Conservation (phyloP, 2,329 filamentous ascomycete genomes). For the Botrytis deweyae region DNA sequence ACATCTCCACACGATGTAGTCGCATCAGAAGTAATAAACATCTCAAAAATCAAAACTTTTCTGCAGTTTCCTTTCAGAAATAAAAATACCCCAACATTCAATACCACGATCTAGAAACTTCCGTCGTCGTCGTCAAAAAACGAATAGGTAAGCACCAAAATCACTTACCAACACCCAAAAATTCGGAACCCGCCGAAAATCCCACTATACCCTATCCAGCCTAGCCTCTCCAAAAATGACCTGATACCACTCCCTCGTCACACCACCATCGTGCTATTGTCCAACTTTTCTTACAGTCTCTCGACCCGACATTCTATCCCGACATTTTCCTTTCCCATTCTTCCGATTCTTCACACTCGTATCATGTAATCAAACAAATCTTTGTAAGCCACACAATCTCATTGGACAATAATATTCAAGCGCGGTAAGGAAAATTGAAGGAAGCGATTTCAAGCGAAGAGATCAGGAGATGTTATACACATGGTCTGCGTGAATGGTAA, state of each 20-base stretch:
- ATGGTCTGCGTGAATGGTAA: rapidly evolving
- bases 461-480: conserved; percentile 1
- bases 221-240: background rate
- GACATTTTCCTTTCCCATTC: background rate
- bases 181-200: background rate
- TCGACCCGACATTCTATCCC: background rate
- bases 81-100: background rate
- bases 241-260: background rate
- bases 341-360: background rate
- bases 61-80: background rate
- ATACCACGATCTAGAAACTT: background rate
- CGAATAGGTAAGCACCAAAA: background rate
- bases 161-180: background rate
- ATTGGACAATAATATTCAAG: background rate
- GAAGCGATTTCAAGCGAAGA: background rate
- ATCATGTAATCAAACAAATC: background rate
- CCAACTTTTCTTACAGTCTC: background rate
- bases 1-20: background rate
- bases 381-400: background rate
- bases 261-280: background rate
- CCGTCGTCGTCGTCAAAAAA: background rate
- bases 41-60: background rate
- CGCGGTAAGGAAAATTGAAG: background rate
- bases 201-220: background rate
- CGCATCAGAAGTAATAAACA: background rate